phyloP scores from a whole-genome alignment of 768 basidiomycete genomes.

The Suillus tomentosus region DNA sequence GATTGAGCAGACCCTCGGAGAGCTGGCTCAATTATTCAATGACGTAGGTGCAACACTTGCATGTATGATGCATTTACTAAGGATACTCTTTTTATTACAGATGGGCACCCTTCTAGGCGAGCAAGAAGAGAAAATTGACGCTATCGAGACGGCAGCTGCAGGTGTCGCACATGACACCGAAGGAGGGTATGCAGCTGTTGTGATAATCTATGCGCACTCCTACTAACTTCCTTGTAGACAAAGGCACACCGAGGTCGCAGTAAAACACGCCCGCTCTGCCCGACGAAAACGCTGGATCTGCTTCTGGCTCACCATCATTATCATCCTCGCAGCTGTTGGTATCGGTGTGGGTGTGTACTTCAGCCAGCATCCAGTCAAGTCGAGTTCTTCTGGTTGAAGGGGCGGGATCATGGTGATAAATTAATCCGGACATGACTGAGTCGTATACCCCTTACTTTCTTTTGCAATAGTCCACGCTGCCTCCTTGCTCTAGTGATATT shows the following conservation, averaged over 20 bases:
- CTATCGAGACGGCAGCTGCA: constrained; percentile 61
- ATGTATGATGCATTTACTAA: constrained; percentile 9
- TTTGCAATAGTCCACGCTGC: neutral
- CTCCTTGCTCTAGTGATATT: constrained; percentile 5
- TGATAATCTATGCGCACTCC: neutral
- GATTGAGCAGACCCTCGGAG: constrained; percentile 86
- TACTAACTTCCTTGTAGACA: constrained; percentile 41
- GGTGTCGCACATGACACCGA: constrained; percentile 69
- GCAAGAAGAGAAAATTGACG: constrained; percentile 74
- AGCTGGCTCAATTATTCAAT: constrained; percentile 84
- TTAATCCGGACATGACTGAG: constrained; percentile 4
- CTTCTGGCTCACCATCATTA: constrained; percentile 61
- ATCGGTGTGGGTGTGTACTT: constrained; percentile 35
- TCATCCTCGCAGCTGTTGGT: constrained; percentile 51
- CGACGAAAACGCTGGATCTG: constrained; percentile 88
- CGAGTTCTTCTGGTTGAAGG: constrained; percentile 10
- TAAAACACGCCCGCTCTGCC: constrained; percentile 65
- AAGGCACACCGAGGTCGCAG: constrained; percentile 65
- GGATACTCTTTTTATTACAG: constrained; percentile 36
- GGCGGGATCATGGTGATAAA: neutral
- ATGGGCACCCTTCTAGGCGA: constrained; percentile 79
- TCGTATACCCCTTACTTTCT: constrained; percentile 6
- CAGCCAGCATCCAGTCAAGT: constrained; percentile 10
- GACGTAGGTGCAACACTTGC: constrained; percentile 52
- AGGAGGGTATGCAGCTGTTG: constrained; percentile 55